A percentile compares a stretch with the other conserved stretches of the same genome.
These are phyloP conservation scores for Thuidium tamariscinum DNA, from an alignment of 225 moss, liverwort and hornwort species.

Conservation along the genomic window DNA sequence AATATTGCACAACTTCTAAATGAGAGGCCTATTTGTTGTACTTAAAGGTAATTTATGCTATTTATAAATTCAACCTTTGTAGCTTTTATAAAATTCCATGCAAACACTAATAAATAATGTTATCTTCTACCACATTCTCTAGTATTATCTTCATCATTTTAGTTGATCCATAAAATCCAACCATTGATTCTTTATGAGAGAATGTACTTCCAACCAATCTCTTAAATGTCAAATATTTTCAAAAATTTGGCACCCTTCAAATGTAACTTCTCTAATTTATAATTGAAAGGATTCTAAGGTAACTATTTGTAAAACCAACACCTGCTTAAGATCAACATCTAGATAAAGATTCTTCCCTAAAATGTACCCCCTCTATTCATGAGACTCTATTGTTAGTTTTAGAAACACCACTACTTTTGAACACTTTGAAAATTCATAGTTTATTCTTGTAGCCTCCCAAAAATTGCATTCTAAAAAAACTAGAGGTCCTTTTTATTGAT, in stretches of 20 bases:
- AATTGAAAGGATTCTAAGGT: neutral
- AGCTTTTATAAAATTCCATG: neutral
- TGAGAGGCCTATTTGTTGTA: neutral
- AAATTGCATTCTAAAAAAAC: neutral
- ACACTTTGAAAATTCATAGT: neutral
- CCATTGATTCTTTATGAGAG: neutral
- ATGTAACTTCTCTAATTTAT: neutral
- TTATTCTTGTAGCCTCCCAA: neutral
- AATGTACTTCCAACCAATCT: neutral
- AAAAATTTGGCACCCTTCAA: neutral
- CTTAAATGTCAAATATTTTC: too few species aligned
- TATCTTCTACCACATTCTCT: neutral
- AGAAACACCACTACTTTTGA: neutral
- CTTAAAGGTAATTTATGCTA: neutral
- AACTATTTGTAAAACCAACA: neutral
- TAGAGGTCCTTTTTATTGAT: accelerated
- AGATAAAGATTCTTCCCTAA: neutral
- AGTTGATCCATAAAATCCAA: neutral
- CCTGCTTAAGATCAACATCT: neutral
- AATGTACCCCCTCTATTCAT: neutral
- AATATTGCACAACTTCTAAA: neutral
- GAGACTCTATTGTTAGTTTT: neutral
- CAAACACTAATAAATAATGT: neutral
- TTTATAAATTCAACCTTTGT: neutral
- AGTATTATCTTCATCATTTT: neutral